Conservation (phyloP, 768 basidiomycete species). For the Boletellus ananiceps region DNA sequence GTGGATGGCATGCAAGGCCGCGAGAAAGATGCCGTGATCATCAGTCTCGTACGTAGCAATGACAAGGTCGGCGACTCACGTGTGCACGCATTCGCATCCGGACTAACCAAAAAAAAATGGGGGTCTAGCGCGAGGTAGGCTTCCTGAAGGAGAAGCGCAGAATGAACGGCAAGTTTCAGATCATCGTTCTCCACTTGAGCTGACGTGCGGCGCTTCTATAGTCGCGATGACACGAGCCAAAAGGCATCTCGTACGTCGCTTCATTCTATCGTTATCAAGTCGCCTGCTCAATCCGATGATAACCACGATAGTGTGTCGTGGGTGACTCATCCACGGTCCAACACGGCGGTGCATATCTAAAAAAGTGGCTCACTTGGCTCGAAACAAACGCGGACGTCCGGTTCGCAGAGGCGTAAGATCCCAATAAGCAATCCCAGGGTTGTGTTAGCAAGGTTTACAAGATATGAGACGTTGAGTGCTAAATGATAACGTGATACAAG, state of each 20-base stretch:
- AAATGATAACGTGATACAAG: background rate
- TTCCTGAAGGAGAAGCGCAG: constrained; percentile 91
- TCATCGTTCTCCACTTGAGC: background rate
- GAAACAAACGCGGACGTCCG: constrained; percentile 88
- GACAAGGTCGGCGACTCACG: constrained; percentile 50
- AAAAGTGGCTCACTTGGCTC: constrained; percentile 88
- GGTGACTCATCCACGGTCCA: constrained; percentile 91
- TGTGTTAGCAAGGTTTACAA: background rate
- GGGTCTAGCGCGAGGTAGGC: constrained; percentile 76
- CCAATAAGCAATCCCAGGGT: background rate
- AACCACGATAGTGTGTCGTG: constrained; percentile 64
- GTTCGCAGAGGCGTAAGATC: constrained; percentile 57
- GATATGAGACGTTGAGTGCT: constrained; percentile 3
- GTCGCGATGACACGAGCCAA: constrained; percentile 92
- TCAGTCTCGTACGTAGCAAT: constrained; percentile 91
- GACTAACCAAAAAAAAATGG: background rate
- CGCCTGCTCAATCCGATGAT: background rate
- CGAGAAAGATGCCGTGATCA: constrained; percentile 91
- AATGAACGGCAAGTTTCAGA: constrained; percentile 64
- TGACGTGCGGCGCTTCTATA: constrained; percentile 21
- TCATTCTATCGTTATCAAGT: background rate
- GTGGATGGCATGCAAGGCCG: constrained; percentile 98
- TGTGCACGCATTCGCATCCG: background rate
- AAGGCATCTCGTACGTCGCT: constrained; percentile 70
- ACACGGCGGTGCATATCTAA: constrained; percentile 80